Evolutionary conservation across 164 flowering plant genomes (phyloP).

Genomic region (Warburgia ugandensis): DNA sequence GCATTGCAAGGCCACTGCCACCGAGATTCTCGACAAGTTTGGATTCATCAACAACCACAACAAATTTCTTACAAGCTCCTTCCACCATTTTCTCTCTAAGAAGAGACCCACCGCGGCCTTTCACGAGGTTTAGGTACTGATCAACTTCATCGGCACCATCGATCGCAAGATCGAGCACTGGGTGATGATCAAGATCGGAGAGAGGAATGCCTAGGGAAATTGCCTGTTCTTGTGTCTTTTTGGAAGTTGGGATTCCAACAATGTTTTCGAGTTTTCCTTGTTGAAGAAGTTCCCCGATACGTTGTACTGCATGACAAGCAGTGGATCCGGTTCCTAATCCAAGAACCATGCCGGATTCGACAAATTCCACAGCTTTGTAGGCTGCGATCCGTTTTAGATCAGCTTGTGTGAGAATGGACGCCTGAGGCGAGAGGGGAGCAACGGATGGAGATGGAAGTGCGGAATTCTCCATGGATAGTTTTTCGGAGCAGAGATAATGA

Average conservation of each 20-base stretch:
- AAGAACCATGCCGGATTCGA: slow-evolving; percentile 87
- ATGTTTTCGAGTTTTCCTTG: slow-evolving; percentile 63
- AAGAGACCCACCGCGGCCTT: slow-evolving; percentile 87
- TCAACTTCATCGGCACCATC: slow-evolving; percentile 98
- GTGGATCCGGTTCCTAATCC: slow-evolving; percentile 95
- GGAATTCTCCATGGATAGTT: slow-evolving; percentile 20
- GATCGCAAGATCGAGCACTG: slow-evolving; percentile 67
- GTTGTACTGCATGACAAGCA: slow-evolving; percentile 63
- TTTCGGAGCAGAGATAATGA: slow-evolving; percentile 22
- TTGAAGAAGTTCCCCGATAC: slow-evolving; percentile 58
- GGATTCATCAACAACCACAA: slow-evolving; percentile 76
- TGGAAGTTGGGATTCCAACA: slow-evolving; percentile 81
- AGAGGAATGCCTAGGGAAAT: slow-evolving; percentile 58
- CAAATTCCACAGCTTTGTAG: slow-evolving; percentile 78
- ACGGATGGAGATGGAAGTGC: slow-evolving; percentile 18
- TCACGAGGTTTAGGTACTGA: slow-evolving; percentile 63
- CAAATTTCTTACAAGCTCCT: slow-evolving; percentile 50
- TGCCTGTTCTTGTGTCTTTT: slow-evolving; percentile 67
- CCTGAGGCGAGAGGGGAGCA: slow-evolving; percentile 12
- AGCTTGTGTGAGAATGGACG: slow-evolving; percentile 44
- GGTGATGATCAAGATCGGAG: slow-evolving; percentile 66
- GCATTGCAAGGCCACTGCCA: slow-evolving; percentile 74
- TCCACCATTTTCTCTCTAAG: slow-evolving; percentile 90
- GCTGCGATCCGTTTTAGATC: slow-evolving; percentile 82
- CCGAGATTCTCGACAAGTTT: slow-evolving; percentile 63